These are phyloP conservation scores for Neofusicoccum sp. DNA, from an alignment of 2,329 filamentous ascomycete species.

Conservation along the genomic window DNA sequence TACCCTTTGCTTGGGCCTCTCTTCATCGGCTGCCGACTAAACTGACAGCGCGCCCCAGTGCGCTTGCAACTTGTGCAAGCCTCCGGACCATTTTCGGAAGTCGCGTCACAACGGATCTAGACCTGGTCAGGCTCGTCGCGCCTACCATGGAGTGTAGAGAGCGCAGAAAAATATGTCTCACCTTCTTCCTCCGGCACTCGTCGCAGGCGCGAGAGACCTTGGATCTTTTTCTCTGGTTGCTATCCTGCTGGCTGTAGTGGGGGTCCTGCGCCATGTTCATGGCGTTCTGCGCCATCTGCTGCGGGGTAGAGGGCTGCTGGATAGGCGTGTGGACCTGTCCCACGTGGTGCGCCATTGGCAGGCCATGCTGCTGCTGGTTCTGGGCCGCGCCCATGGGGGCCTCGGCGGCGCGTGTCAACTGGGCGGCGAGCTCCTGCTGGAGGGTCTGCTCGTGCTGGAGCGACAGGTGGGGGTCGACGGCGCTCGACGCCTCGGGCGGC, in stretches of 20 bases:
- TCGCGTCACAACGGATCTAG: conserved; percentile 45
- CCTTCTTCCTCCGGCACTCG: conserved; percentile 46
- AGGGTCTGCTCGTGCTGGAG: conserved; percentile 35
- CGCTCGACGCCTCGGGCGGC: conserved; percentile 23
- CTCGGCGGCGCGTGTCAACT: conserved; percentile 35
- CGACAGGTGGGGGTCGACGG: conserved; percentile 19
- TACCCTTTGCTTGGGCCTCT: conserved; percentile 47
- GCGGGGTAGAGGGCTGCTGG: conserved; percentile 40
- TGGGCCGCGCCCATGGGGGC: conserved; percentile 32
- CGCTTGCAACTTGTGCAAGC: conserved; percentile 45
- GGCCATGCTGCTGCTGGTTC: conserved; percentile 33
- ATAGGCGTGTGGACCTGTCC: conserved; percentile 38
- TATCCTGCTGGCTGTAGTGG: conserved; percentile 38
- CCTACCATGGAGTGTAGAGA: conserved; percentile 22
- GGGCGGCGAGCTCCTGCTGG: conserved; percentile 37
- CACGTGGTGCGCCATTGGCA: conserved; percentile 33
- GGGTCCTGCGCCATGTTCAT: conserved; percentile 40
- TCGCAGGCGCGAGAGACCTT: conserved; percentile 47
- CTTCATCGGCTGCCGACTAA: conserved; percentile 46
- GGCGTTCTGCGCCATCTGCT: conserved; percentile 43
- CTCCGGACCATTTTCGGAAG: conserved; percentile 43
- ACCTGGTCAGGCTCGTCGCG: not conserved
- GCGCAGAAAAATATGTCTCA: conserved; percentile 22
- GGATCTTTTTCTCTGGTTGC: conserved; percentile 37
- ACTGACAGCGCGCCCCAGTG: conserved; percentile 43